These are phyloP conservation scores for Lentinula boryana DNA, from an alignment of 768 basidiomycete species.

Conservation along the genomic window DNA sequence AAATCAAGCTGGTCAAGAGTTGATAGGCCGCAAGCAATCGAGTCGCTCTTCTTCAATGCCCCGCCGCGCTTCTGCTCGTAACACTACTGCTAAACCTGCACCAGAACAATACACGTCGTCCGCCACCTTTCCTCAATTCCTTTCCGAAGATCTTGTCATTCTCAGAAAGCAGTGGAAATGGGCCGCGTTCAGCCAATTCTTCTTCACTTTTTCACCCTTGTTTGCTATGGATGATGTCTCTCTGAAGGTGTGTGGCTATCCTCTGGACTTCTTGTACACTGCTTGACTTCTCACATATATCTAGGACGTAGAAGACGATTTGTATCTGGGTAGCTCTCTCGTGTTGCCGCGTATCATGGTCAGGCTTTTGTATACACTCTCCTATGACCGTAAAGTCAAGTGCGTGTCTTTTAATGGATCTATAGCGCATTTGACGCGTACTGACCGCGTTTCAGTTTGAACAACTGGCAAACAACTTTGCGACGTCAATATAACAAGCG, in stretches of 20 bases:
- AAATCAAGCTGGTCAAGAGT: not conserved
- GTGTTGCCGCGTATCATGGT: slow-evolving; percentile 72
- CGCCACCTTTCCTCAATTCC: slow-evolving; percentile 20
- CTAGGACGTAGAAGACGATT: slow-evolving; percentile 78
- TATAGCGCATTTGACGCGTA: slow-evolving; percentile 14
- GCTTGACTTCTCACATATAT: slow-evolving; percentile 7
- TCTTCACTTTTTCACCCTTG: slow-evolving; percentile 74
- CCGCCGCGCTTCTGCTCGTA: slow-evolving; percentile 45
- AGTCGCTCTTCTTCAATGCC: slow-evolving; percentile 34
- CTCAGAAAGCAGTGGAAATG: slow-evolving; percentile 87
- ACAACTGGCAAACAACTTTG: slow-evolving; percentile 75
- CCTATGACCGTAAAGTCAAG: slow-evolving; percentile 78
- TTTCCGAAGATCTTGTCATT: slow-evolving; percentile 34
- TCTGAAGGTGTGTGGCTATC: slow-evolving; percentile 41
- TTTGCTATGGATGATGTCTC: slow-evolving; percentile 69
- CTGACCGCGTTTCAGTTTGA: slow-evolving; percentile 36
- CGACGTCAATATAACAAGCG: slow-evolving; percentile 76
- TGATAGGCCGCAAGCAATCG: not conserved
- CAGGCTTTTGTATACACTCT: slow-evolving; percentile 64
- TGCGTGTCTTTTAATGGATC: slow-evolving; percentile 30
- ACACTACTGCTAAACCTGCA: slow-evolving; percentile 23
- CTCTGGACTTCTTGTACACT: slow-evolving; percentile 10
- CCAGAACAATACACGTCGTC: slow-evolving; percentile 20
- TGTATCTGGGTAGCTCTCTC: slow-evolving; percentile 50
- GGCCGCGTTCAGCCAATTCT: slow-evolving; percentile 90